phyloP scores from a whole-genome alignment of 495 filamentous ascomycete genomes.

The Cercophora newfieldiana region DNA sequence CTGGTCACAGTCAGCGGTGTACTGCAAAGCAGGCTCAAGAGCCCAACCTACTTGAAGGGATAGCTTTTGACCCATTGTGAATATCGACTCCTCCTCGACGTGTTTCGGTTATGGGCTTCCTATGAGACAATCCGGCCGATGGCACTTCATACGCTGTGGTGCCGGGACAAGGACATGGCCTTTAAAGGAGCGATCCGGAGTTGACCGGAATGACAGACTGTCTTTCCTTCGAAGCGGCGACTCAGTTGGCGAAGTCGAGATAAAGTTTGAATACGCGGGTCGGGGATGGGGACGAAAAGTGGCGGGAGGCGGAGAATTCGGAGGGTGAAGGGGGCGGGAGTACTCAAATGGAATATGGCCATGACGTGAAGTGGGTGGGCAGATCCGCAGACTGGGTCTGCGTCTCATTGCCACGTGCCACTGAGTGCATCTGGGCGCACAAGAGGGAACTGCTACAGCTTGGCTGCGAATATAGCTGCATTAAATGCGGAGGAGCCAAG shows the following conservation, averaged over 20 bases:
- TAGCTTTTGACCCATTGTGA: constrained; percentile 4
- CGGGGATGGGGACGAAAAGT: not conserved
- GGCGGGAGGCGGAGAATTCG: not conserved
- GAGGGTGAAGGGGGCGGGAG: not conserved
- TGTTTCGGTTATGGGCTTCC: not conserved
- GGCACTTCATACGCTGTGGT: too few species aligned
- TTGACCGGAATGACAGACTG: too few species aligned
- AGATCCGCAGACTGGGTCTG: not conserved
- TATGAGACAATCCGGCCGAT: not conserved
- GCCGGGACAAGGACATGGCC: too few species aligned
- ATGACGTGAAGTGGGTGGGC: not conserved
- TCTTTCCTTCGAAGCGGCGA: too few species aligned
- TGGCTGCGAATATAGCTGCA: not conserved
- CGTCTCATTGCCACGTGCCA: not conserved
- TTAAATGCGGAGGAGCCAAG: constrained; percentile 3
- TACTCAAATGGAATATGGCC: not conserved
- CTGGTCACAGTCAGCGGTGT: not conserved
- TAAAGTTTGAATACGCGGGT: not conserved
- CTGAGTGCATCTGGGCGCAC: not conserved
- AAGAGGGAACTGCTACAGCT: not conserved
- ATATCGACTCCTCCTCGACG: not conserved
- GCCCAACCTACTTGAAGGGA: not conserved
- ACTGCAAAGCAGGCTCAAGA: not conserved
- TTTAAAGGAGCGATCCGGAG: too few species aligned
- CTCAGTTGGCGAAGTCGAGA: not conserved